A percentile compares a stretch with the other conserved stretches of the same genome.
Evolutionary conservation across 768 basidiomycete species (phyloP).

Genomic region (Tephrocybe sp.): DNA sequence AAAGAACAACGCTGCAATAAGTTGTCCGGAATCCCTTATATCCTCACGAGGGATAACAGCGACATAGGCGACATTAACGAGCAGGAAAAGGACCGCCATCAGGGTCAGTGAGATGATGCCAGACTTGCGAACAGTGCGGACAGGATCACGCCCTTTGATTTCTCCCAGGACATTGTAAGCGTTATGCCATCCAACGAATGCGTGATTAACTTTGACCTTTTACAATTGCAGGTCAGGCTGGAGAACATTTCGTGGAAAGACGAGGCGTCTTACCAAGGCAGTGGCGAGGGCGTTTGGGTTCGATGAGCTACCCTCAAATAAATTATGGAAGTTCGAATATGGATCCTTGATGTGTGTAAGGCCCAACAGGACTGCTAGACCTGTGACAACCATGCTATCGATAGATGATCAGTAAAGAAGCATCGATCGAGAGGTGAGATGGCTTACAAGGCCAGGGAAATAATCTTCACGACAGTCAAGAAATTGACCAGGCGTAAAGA

Average conservation of each 20-base stretch:
- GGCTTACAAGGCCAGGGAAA: constrained; percentile 28
- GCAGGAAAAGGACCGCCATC: constrained; percentile 40
- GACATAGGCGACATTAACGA: constrained; percentile 40
- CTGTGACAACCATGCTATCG: constrained; percentile 44
- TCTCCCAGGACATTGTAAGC: constrained; percentile 47
- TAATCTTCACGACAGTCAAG: constrained; percentile 27
- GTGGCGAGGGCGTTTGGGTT: constrained; percentile 40
- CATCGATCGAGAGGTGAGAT: neutral
- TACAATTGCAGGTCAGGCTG: constrained; percentile 7
- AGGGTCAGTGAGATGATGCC: constrained; percentile 38
- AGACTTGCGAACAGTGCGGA: constrained; percentile 42
- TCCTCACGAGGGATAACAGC: constrained; percentile 33
- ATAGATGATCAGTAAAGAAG: neutral
- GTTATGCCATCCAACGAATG: constrained; percentile 30
- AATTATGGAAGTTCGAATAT: constrained; percentile 50
- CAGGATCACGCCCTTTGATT: constrained; percentile 35
- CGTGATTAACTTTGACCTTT: constrained; percentile 32
- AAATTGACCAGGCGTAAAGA: constrained; percentile 29
- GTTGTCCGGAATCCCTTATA: constrained; percentile 29
- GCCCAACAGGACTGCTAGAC: constrained; percentile 57
- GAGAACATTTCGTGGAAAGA: neutral
- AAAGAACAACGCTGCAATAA: constrained; percentile 34
- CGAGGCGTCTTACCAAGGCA: constrained; percentile 23
- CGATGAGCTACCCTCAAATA: constrained; percentile 49
- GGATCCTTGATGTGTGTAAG: constrained; percentile 52